Evolutionary conservation across 805 yeast species (phyloP).

Genomic region (Hanseniaspora occidentalis): DNA sequence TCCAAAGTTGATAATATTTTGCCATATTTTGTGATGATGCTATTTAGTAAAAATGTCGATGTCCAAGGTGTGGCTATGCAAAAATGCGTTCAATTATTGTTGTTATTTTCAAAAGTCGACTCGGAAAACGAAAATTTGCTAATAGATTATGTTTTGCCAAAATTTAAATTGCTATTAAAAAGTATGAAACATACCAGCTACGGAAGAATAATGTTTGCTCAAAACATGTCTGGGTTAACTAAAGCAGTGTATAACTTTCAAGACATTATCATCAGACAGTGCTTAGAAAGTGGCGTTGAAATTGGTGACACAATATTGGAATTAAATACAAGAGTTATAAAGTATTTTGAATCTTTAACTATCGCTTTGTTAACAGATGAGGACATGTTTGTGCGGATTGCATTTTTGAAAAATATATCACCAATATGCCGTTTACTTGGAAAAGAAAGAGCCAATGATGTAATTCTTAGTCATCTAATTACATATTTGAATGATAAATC

Average conservation of each 20-base stretch:
- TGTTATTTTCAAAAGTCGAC: conserved; percentile 49
- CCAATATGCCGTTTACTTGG: conserved; percentile 77
- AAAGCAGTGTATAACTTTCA: conserved; percentile 48
- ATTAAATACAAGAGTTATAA: conserved; percentile 14
- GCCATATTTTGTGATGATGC: conserved; percentile 49
- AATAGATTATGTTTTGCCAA: conserved; percentile 73
- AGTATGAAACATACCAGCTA: conserved; percentile 28
- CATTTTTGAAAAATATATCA: conserved; percentile 57
- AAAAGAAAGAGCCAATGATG: conserved; percentile 75
- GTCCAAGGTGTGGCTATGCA: conserved; percentile 59
- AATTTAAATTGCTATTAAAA: conserved; percentile 35
- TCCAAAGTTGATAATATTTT: conserved; percentile 74
- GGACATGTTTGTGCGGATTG: conserved; percentile 50
- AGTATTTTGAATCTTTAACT: conserved; percentile 51
- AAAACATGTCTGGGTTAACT: conserved; percentile 63
- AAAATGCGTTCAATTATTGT: conserved; percentile 53
- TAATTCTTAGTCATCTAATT: conserved; percentile 78
- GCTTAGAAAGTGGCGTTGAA: conserved; percentile 9
- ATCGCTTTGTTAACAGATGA: conserved; percentile 58
- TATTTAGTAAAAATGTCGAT: conserved; percentile 28
- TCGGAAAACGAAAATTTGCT: conserved; percentile 69
- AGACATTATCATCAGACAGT: conserved; percentile 30
- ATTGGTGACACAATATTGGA: conserved; percentile 14
- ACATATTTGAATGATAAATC: conserved; percentile 80
- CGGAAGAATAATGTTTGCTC: conserved; percentile 58